Evolutionary conservation across 129 eudicot genomes (phyloP), one percentile per base, ranked within the genome.

Genomic region (Ambrosia trifida): DNA sequence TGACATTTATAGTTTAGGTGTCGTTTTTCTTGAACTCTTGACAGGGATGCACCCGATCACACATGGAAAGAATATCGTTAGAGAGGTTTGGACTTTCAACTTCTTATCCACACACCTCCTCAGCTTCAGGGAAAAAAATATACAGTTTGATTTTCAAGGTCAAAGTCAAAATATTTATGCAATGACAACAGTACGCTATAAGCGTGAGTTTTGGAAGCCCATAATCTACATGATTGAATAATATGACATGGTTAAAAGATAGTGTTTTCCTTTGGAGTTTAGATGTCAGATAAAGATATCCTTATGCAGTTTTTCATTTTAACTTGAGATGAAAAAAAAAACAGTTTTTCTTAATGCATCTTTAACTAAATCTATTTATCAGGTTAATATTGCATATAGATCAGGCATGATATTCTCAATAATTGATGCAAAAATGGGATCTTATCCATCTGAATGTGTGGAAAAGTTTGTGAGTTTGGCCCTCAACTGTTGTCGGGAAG

Each of bases 1-100:
- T 69, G 97, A 91, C 44, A 96, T 91, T 38, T 91, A 91, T 73
- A 91, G 97, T 72, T 85, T 91, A 56, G 97, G 97, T 30, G 96
- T 91, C 17, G 97, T 91, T 47, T 84, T 88, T 81, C 77, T 91
- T 5, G 96, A 91, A 76, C 82, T 86, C 49, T 56, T 91, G 71
- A 88, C 96, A 1, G 97, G 96, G 54, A 83, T 86, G 89, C 96
- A 81, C 36, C 97, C 97, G 3, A 91, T 91, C 76, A 78, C 86
- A 50, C 97, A 86, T 70, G 97, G 97, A 49, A 91, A 91, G 69
- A 91, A 91, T 79, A 91, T 91, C 14, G 97, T 91, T 16, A 81
- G 97, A 53, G 97, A 91, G 97, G 97, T 89, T 85, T 19, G 51
- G 13, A 30, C 38, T 56, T 14, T 12, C 52, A 72, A 24, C 24